Percentiles rank a stretch among this genome's conserved stretches.
Conservation (phyloP, 2,329 filamentous ascomycete species). For the Metarhizium album region DNA sequence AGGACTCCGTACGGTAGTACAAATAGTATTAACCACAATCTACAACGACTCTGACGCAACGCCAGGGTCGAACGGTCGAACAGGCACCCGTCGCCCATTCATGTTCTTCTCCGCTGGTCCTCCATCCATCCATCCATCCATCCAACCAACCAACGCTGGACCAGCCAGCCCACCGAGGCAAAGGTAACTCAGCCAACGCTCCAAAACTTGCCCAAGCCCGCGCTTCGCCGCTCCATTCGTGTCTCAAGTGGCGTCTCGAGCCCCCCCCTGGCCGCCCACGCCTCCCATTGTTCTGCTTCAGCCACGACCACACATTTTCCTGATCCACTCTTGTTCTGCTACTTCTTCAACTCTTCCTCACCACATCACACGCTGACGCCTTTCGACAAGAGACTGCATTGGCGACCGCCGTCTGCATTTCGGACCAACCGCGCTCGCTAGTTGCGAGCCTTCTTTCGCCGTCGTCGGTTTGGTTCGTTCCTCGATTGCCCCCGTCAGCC, state of each 20-base stretch:
- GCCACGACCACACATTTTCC: neutral
- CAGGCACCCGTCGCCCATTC: too few relatives aligned
- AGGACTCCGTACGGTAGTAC: too few relatives aligned
- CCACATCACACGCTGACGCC: neutral
- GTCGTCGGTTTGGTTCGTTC: neutral
- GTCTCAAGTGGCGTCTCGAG: neutral
- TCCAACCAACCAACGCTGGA: too few relatives aligned
- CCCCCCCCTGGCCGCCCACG: neutral
- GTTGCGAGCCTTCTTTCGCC: neutral
- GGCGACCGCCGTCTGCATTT: neutral
- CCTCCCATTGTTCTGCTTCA: neutral
- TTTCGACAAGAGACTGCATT: neutral
- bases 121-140: too few relatives aligned
- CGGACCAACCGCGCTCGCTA: neutral
- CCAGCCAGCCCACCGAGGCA: too few relatives aligned
- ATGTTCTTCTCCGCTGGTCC: too few relatives aligned
- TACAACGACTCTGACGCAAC: too few relatives aligned
- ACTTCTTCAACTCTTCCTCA: neutral
- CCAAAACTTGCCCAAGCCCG: too few relatives aligned
- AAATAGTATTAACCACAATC: too few relatives aligned
- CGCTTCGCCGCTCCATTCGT: neutral
- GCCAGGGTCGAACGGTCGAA: too few relatives aligned
- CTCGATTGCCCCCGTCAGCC: neutral
- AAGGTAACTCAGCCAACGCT: too few relatives aligned
- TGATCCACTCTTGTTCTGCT: conserved; percentile 1